Base-by-base conservation (phyloP, 306 rosid genomes). In the Aeschynomene evenia region DNA sequence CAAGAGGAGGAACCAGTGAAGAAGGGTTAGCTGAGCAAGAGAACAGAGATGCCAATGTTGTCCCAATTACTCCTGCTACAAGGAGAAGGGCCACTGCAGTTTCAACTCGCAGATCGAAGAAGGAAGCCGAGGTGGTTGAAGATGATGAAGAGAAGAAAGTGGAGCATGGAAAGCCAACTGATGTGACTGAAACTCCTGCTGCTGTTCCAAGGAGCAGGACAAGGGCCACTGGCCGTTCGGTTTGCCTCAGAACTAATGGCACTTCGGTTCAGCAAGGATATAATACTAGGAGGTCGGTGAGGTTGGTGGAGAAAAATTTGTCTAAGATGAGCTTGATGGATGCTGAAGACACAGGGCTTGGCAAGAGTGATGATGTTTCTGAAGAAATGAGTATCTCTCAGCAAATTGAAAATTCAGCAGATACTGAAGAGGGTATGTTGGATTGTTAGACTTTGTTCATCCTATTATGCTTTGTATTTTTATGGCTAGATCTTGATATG, bases 261-360 rank as follows among this genome's bases (percentile, higher is more conserved):
- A 33, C 54, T 68, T 40, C 88, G 1, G 72, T 74, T 46, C 89
- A 71, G 80, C 33, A 58, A 2, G 68, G 51, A 0, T 86, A 82
- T 77, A 86, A 78, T 63, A 94, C 99, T 0, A 76, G 99, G 83
- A 74, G 89, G 37, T 94, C 97, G 0, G 85, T 85, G 15, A 90
- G 91, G 51, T 63, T 87, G 64, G 39, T 88, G 83, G 92, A 80
- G 68, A 81, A 85, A 81, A 80, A 31, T 58, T 71, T 88, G 87
- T 77, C 79, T 20, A 81, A 82, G 26, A 71, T 90, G 84, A 79
- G 70, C 26, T 55, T 88, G 62, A 14, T 26, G 48, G 88, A 81
- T 9, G 49, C 76, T 43, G 81, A 36, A 42, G 76, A 75, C 51
- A 53, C 1, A 15, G 78, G 68, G 15, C 40, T 74, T 26, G n/a